Base-by-base conservation (phyloP, 1,284 basidiomycete species). In the Anthracocystis setariae region DNA sequence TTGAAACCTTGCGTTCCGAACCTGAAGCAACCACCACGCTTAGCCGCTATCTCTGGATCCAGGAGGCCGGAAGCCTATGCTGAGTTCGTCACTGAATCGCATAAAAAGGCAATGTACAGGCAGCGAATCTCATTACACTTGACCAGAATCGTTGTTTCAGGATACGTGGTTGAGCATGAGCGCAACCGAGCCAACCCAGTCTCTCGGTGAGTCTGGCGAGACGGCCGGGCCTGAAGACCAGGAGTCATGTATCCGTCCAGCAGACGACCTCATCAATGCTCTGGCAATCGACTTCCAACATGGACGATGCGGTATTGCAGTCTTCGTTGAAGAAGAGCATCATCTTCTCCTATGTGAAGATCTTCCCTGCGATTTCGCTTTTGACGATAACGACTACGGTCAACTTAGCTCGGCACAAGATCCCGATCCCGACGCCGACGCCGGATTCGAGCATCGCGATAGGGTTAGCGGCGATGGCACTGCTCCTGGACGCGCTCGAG, bases 341-440 rank as follows among this genome's bases (percentile, higher is more conserved):
- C 60, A 65, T 47, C 46, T 71, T 13, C 39, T 71, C 3, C 54
- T 71, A n/a, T 71, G 68, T 57, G 68, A 71, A 37, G 68, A 71
- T 46, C 54, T 58, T 25, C 46, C 62, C 9, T 65, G 53, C 35
- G 54, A 54, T 24, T 61, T 61, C 33, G 57, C 56, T 27, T 59
- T 60, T 29, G 15, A 48, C 24, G 44, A 46, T 40, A 20, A 42
- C 12, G 29, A 33, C 3, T 35, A 33, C 20, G n/a, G n/a, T n/a
- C n/a, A n/a, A n/a, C 24, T 25, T 9, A 10, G 51, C 5, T 20
- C 35, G 32, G 47, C 20, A 17, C 27, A 23, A 49, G 13, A 20
- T n/a, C 35, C 15, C n/a, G 46, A 18, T 9, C 5, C n/a, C 10
- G 9, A 29, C 3, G 20, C 17, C 24, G 8, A 29, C 1, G 17